Evolutionary conservation across 2,329 filamentous ascomycete genomes (phyloP), one percentile per base, ranked within the genome.

Genomic region (Talaromyces sp.): DNA sequence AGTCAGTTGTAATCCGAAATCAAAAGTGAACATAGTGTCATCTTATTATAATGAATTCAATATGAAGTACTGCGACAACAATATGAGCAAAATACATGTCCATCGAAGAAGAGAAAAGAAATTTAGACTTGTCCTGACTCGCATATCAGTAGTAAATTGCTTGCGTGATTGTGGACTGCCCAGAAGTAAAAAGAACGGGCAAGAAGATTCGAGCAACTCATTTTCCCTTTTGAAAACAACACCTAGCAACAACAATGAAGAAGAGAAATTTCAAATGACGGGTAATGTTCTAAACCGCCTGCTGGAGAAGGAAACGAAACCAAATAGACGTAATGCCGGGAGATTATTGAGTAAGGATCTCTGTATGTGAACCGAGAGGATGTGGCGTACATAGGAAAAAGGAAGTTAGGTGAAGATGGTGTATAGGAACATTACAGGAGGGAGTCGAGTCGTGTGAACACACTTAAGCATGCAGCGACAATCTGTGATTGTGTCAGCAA

Each of bases 381-480:
- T 60, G 45, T 49, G 47, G 49, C 50, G 60, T 62, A 56, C 31
- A 41, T 33, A 41, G 24, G 49, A 58, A 33, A 63, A 70, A 69
- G 27, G 10, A 27, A 24, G n/a, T 6, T 35, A 59, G 45, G 24
- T 31, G 39, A 43, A 31, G 67, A 37, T 24, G 11, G 59, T 57
- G 43, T 57, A 37, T 47, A 60, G 43, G 52, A 39, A 43, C 35
- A 45, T 80, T 69, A 99, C 77, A 99, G 89, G 68, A 99, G 85
- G 60, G 95, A 98, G 82, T 99, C 95, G 73, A 99, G 90, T 76
- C 94, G 88, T 69, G 95, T 99, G 79, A 99, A 99, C 74, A 99
- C 95, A 81, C 91, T 97, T 78, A 99, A 82, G 79, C 95, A 98
- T 71, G 95, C 95, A 61, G 95, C 93, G 62, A 99, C 92, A 74